Conservation (phyloP, 164 flowering plant genomes). For the Echeveria elegans region DNA sequence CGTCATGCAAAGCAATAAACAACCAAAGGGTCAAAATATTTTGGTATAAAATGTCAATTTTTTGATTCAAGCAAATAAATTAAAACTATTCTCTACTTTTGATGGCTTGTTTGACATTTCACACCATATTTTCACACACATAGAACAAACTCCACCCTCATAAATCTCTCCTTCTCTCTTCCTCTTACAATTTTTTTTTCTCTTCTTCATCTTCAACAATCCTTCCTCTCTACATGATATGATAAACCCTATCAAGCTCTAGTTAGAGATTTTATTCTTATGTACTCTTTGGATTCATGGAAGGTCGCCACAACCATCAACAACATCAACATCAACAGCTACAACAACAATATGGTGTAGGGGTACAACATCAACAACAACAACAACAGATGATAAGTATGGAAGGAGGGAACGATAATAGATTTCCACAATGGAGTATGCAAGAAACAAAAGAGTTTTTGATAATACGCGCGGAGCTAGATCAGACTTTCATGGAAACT, state of each 20-base stretch:
- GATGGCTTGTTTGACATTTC: neutral
- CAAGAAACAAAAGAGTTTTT: slow-evolving; percentile 77
- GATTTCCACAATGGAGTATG: slow-evolving; percentile 85
- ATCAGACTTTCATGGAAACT: slow-evolving; percentile 84
- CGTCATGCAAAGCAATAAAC: neutral
- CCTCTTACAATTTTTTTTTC: neutral
- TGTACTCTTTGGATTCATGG: neutral
- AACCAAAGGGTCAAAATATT: neutral
- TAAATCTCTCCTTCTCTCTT: neutral
- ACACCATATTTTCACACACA: slow-evolving; percentile 8
- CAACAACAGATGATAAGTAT: neutral
- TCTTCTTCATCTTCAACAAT: neutral
- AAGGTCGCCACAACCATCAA: neutral
- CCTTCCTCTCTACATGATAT: neutral
- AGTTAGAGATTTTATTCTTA: neutral
- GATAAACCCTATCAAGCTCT: neutral
- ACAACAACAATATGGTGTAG: neutral
- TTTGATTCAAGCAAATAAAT: no score
- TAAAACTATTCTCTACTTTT: neutral
- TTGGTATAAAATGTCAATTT: slow-evolving; percentile 2
- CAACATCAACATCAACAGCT: neutral
- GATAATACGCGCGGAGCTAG: slow-evolving; percentile 60
- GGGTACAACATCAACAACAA: neutral
- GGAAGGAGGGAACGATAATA: slow-evolving; percentile 5
- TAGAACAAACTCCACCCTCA: neutral